These are phyloP conservation scores for Dysphania ambrosioides DNA, from an alignment of 148 eudicot genomes.

Conservation along the genomic window DNA sequence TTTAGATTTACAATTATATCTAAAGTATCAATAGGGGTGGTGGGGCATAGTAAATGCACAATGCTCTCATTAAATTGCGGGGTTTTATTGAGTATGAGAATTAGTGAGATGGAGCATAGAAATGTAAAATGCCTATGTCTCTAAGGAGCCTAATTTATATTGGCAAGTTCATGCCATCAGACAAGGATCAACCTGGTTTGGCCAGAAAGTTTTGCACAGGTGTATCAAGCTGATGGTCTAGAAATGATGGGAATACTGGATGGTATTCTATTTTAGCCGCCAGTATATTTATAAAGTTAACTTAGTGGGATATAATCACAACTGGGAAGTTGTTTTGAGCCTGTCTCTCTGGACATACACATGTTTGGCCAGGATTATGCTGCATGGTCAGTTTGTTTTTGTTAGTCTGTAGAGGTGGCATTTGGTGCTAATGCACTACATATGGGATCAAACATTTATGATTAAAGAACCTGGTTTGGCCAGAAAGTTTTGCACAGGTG, in stretches of 20 bases:
- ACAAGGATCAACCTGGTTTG: neutral
- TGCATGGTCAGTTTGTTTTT: too few species aligned
- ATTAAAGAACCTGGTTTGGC: neutral
- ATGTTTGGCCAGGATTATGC: too few species aligned
- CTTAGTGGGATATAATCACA: neutral
- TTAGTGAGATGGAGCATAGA: neutral
- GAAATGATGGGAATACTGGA: neutral
- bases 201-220: neutral
- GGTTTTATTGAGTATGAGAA: neutral
- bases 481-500: neutral
- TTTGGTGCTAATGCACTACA: too few species aligned
- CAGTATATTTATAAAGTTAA: neutral
- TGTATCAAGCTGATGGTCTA: too few species aligned
- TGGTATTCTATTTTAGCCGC: neutral
- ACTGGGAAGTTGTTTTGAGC: neutral
- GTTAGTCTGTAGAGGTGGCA: too few species aligned
- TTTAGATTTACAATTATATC: too few species aligned
- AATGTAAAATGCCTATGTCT: neutral
- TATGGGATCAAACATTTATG: too few species aligned
- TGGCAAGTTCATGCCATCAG: neutral
- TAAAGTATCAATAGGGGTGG: too few species aligned
- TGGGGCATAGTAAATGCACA: neutral
- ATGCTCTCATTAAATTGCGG: neutral
- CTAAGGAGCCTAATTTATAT: neutral
- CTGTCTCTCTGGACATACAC: too few species aligned